phyloP scores from a whole-genome alignment of 2,329 filamentous ascomycete species.

The Pseudocercospora fijiensis region DNA sequence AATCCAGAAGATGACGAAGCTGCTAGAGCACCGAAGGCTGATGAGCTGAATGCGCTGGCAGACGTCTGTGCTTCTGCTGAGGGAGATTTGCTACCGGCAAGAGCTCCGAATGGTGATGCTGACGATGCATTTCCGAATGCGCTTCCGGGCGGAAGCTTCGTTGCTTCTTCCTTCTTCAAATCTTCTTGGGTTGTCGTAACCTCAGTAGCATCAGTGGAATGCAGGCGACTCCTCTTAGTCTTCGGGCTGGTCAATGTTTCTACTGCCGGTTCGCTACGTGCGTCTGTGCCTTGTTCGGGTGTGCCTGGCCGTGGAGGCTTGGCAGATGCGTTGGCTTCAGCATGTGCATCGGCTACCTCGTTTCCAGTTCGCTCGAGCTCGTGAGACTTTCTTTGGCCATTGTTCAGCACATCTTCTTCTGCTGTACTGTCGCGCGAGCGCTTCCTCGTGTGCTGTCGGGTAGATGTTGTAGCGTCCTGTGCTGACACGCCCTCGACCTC shows the following conservation, averaged over 20 bases:
- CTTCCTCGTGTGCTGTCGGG: slow-evolving; percentile 47
- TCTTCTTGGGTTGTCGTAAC: slow-evolving; percentile 10
- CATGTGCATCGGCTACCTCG: slow-evolving; percentile 29
- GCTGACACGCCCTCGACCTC: slow-evolving; percentile 43
- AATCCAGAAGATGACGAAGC: slow-evolving; percentile 41
- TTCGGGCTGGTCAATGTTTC: slow-evolving; percentile 46
- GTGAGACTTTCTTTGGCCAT: slow-evolving; percentile 37
- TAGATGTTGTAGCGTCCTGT: slow-evolving; percentile 36
- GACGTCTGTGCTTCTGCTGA: slow-evolving; percentile 41
- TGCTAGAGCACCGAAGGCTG: slow-evolving; percentile 48
- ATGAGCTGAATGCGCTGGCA: slow-evolving; percentile 52
- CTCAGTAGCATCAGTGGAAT: slow-evolving; percentile 34
- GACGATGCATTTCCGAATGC: slow-evolving; percentile 49
- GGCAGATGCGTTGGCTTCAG: slow-evolving; percentile 33
- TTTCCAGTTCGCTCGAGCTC: slow-evolving; percentile 33
- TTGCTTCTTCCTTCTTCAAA: slow-evolving; percentile 5
- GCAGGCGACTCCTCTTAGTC: slow-evolving; percentile 47
- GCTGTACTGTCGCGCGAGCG: slow-evolving; percentile 47
- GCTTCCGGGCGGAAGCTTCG: slow-evolving; percentile 34
- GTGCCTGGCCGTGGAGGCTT: slow-evolving; percentile 23
- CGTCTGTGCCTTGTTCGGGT: slow-evolving; percentile 24
- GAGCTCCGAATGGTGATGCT: slow-evolving; percentile 50
- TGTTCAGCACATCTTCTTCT: slow-evolving; percentile 37
- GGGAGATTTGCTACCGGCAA: slow-evolving; percentile 41
- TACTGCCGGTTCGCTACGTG: slow-evolving; percentile 18